phyloP scores from a whole-genome alignment of 257 asterid genomes.

The Marsdenia floribunda region DNA sequence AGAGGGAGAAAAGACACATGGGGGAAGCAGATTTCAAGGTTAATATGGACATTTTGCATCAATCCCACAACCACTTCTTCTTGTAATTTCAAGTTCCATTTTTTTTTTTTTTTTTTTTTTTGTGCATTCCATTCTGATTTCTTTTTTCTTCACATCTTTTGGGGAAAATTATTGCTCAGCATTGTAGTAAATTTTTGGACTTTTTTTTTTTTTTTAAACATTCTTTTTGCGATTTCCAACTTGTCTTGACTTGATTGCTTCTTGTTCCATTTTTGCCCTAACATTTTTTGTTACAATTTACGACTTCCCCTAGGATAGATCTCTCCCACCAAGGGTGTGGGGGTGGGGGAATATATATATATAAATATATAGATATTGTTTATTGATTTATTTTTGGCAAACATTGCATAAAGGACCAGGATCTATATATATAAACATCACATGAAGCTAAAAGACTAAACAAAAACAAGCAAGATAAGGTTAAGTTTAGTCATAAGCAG shows the following conservation, averaged over 20 bases:
- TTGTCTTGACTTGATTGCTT: neutral
- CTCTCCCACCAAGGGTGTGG: too few relatives aligned
- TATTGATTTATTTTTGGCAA: too few relatives aligned
- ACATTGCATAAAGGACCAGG: too few relatives aligned
- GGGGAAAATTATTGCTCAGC: conserved; percentile 8
- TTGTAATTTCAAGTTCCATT: neutral
- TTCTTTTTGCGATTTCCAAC: neutral
- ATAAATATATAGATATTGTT: too few relatives aligned
- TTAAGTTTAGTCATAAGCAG: too few relatives aligned
- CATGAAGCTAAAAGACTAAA: too few relatives aligned
- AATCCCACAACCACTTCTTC: neutral
- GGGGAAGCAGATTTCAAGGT: conserved; percentile 1
- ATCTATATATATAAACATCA: too few relatives aligned
- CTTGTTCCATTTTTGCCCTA: too few relatives aligned
- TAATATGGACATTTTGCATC: neutral
- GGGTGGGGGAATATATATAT: too few relatives aligned
- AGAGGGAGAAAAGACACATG: conserved; percentile 5
- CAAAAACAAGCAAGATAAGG: too few relatives aligned
- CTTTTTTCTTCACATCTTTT: neutral
- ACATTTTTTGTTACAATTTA: too few relatives aligned
- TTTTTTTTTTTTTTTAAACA: neutral
- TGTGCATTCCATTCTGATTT: conserved; percentile 16
- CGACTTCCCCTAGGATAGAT: too few relatives aligned
- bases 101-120: neutral
- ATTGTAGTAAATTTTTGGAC: conserved; percentile 11